Evolutionary conservation across 2,329 filamentous ascomycete genomes (phyloP).

Genomic region (Fonsecaea monophora): DNA sequence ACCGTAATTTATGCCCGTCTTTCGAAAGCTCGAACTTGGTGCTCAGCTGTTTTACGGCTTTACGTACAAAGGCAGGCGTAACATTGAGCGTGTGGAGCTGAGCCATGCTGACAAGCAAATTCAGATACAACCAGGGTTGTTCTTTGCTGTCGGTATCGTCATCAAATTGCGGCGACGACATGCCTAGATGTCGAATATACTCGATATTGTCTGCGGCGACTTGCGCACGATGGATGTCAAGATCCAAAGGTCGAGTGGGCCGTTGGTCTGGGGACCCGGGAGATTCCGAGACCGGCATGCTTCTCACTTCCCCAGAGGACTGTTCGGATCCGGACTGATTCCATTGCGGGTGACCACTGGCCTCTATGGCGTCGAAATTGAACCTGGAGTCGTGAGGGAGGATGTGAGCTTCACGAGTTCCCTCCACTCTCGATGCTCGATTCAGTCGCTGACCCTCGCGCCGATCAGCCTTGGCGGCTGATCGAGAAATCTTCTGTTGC

Average conservation of each 20-base stretch:
- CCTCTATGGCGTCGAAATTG: slow-evolving; percentile 31
- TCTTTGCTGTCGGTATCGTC: slow-evolving; percentile 16
- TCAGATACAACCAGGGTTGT: slow-evolving; percentile 40
- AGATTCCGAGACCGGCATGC: slow-evolving; percentile 21
- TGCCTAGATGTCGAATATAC: slow-evolving; percentile 43
- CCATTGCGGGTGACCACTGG: not conserved
- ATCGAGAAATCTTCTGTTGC: slow-evolving; percentile 64
- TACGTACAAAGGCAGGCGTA: slow-evolving; percentile 76
- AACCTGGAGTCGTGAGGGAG: slow-evolving; percentile 43
- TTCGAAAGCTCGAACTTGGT: slow-evolving; percentile 77
- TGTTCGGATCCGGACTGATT: slow-evolving; percentile 13
- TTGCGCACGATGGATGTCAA: slow-evolving; percentile 79
- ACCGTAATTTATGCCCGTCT: slow-evolving; percentile 80
- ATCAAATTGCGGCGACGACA: slow-evolving; percentile 32
- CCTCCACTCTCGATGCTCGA: slow-evolving; percentile 41
- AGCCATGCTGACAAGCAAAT: slow-evolving; percentile 79
- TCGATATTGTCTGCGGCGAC: slow-evolving; percentile 78
- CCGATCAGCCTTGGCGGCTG: slow-evolving; percentile 53
- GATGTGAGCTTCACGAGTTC: slow-evolving; percentile 52
- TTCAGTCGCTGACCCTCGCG: slow-evolving; percentile 38
- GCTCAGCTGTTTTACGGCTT: slow-evolving; percentile 73
- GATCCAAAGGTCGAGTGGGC: slow-evolving; percentile 75
- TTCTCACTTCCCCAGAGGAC: slow-evolving; percentile 18
- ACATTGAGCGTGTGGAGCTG: slow-evolving; percentile 87
- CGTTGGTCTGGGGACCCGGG: slow-evolving; percentile 68